A percentile compares a stretch with the other conserved stretches of the same genome.
Conservation (phyloP, 2,329 filamentous ascomycete species). For the Pezicula rhizophila region DNA sequence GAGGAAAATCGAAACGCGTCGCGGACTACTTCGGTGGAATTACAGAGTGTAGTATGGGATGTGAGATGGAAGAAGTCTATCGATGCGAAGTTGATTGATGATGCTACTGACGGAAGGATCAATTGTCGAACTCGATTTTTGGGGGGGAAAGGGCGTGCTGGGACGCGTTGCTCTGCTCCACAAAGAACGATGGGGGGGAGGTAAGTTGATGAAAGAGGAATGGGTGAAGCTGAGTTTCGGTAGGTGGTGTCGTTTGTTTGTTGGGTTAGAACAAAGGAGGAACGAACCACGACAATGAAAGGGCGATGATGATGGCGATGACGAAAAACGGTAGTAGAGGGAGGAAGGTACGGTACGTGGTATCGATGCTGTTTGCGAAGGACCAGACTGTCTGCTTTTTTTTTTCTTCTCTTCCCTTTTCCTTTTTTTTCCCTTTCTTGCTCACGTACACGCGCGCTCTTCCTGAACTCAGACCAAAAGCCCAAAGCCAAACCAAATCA, state of each 20-base stretch:
- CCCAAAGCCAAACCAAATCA: too few species aligned
- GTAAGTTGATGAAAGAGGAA: conserved; percentile 7
- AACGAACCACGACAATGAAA: conserved; percentile 12
- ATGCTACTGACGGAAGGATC: background rate
- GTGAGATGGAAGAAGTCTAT: conserved; percentile 1
- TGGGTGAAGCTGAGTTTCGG: background rate
- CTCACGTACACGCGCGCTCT: background rate
- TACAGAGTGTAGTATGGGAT: conserved; percentile 10
- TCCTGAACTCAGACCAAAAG: background rate
- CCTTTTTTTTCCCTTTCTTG: background rate
- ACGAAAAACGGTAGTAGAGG: background rate
- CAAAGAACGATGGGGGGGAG: conserved; percentile 20
- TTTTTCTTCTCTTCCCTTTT: too few species aligned
- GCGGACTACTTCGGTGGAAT: conserved; percentile 17
- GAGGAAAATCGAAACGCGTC: conserved; percentile 18
- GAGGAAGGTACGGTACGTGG: background rate
- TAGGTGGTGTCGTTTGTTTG: background rate
- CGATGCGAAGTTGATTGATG: background rate
- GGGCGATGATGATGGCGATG: background rate
- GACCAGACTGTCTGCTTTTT: too few species aligned
- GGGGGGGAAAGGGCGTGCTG: conserved; percentile 6
- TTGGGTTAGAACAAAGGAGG: conserved; percentile 7
- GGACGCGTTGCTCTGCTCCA: conserved; percentile 22
- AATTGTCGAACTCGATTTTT: background rate
- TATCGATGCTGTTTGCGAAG: conserved; percentile 3